phyloP scores from a whole-genome alignment of 768 basidiomycete genomes.

The Tephrocybe sp. region DNA sequence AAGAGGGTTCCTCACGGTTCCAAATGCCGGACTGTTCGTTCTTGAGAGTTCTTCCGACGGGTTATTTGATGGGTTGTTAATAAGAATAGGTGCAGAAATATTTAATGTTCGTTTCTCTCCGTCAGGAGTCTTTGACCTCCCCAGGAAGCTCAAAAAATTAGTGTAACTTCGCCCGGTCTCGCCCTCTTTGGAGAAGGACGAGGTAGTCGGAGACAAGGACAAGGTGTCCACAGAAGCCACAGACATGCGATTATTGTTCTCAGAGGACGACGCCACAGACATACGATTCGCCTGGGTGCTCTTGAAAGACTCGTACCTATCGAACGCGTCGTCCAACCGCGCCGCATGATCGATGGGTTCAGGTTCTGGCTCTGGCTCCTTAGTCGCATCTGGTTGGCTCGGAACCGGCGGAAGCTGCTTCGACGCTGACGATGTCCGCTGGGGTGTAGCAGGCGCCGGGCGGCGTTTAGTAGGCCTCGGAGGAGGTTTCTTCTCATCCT shows the following conservation, averaged over 20 bases:
- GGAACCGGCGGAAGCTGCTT: constrained; percentile 62
- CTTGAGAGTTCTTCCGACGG: constrained; percentile 33
- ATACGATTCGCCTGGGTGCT: constrained; percentile 51
- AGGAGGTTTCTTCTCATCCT: constrained; percentile 49
- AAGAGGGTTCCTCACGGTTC: constrained; percentile 60
- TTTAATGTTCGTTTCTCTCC: constrained; percentile 43
- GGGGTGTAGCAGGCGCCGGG: constrained; percentile 54
- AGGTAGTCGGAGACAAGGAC: constrained; percentile 43
- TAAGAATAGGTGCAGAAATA: constrained; percentile 68
- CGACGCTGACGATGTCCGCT: constrained; percentile 25
- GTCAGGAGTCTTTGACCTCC: constrained; percentile 59
- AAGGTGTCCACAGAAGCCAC: constrained; percentile 60
- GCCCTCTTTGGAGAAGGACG: constrained; percentile 25
- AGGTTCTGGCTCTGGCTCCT: constrained; percentile 21
- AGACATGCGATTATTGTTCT: constrained; percentile 46
- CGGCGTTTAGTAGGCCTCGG: constrained; percentile 36
- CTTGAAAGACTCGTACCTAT: constrained; percentile 84
- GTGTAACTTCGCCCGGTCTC: constrained; percentile 43
- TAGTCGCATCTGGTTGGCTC: constrained; percentile 18
- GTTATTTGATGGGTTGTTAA: constrained; percentile 26
- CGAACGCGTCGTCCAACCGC: constrained; percentile 81
- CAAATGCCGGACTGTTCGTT: constrained; percentile 63
- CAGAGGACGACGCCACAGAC: constrained; percentile 54
- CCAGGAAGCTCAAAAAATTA: constrained; percentile 61
- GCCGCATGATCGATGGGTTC: constrained; percentile 37